Evolutionary conservation across 768 basidiomycete genomes (phyloP).

Genomic region (Dioszegia hungarica): DNA sequence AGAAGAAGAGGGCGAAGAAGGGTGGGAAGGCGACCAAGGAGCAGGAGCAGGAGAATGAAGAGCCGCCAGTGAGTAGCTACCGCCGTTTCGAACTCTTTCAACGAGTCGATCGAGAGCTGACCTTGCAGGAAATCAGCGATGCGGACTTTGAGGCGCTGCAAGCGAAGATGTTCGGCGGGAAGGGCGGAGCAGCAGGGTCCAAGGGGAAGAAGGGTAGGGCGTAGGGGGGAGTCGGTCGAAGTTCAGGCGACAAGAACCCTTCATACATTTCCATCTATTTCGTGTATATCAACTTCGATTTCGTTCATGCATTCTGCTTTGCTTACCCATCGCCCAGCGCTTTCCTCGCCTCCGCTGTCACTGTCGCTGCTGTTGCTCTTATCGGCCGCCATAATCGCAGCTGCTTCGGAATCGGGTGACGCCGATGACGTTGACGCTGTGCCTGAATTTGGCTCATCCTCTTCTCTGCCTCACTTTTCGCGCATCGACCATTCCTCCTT

Average conservation of each 20-base stretch:
- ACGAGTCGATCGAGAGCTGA: neutral
- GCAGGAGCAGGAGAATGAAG: constrained; percentile 54
- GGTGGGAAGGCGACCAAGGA: constrained; percentile 45
- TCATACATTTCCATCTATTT: too few species aligned
- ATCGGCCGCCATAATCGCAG: neutral
- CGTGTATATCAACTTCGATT: neutral
- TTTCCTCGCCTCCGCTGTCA: neutral
- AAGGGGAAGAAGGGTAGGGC: constrained; percentile 11
- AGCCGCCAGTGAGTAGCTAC: constrained; percentile 32
- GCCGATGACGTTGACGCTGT: too few species aligned
- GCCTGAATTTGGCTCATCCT: too few species aligned
- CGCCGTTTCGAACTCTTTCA: neutral
- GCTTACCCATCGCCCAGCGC: too few species aligned
- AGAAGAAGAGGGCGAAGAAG: constrained; percentile 46
- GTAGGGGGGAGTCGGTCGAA: neutral
- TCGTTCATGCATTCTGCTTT: neutral
- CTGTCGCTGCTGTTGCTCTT: neutral
- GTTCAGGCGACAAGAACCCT: neutral
- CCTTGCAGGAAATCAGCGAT: constrained; percentile 30
- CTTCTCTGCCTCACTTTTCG: neutral
- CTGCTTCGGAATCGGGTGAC: neutral
- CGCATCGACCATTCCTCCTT: neutral
- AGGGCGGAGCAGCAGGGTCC: neutral
- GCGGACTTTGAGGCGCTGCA: constrained; percentile 39
- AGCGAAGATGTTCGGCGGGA: constrained; percentile 29